Evolutionary conservation across 306 rosid species (phyloP), one percentile per base, ranked within the genome.

Genomic region (Fragaria vesca): DNA sequence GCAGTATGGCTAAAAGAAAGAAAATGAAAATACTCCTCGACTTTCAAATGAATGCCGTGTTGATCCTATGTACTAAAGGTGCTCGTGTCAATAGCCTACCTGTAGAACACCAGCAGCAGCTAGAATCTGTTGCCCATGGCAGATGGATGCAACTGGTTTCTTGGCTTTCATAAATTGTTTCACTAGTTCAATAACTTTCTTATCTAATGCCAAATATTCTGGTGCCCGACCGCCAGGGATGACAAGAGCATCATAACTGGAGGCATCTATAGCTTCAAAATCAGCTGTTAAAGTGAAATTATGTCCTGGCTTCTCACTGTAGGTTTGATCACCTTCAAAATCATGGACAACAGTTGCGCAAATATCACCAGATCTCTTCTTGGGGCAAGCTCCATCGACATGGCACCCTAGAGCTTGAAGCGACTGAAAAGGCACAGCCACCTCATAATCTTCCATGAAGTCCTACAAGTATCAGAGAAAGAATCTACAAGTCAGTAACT

Each of bases 281-380:
- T 80, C 79, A 34, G 96, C 90, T 7, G 87, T 95, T 72, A 92
- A 79, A 57, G 76, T n/a, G 78, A 92, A 95, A 69, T 81, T 66
- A 62, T 91, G 88, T 75, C 97, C 97, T 28, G 90, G 90, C 85
- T 92, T 92, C 88, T 87, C 90, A 76, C 86, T 89, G 79, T 91
- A 95, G 78, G 93, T 89, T 62, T 95, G 97, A 62, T 91, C 97
- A 36, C 98, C 98, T 87, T 95, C 97, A 82, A 91, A 88, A 85
- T 95, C 98, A 81, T 90, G 97, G 85, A 92, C 77, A 47, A 92
- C 95, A 26, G 97, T 93, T 42, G 83, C 84, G 76, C 98, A 95
- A 58, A 72, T 84, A 38, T 95, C 96, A 28, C 98, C 97, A 11
- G 89, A 85, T 61, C 87, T 92, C 91, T 88, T 95, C 62, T 83